phyloP scores from a whole-genome alignment of 306 rosid species.

The Cucurbita pepo region DNA sequence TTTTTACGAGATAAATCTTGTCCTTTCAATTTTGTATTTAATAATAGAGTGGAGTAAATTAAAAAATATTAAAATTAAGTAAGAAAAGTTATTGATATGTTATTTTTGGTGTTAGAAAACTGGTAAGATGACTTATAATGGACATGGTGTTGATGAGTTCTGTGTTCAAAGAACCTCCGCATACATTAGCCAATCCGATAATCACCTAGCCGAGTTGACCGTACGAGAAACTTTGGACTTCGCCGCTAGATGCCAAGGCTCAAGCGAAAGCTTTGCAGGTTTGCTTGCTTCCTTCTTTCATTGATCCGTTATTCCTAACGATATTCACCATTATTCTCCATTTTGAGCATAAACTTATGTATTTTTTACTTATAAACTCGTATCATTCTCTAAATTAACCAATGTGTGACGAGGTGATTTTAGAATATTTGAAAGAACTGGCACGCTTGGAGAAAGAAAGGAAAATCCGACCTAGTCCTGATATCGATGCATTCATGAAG shows the following conservation, averaged over 20 bases:
- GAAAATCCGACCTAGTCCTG: constrained; percentile 61
- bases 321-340: too few species aligned
- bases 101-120: constrained; percentile 21
- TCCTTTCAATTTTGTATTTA: too few species aligned
- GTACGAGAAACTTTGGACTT: constrained; percentile 86
- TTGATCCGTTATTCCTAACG: too few species aligned
- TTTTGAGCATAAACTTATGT: too few species aligned
- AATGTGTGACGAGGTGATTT: too few species aligned
- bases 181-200: constrained; percentile 80
- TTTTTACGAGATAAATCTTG: too few species aligned
- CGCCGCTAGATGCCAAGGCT: constrained; percentile 91
- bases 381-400: too few species aligned
- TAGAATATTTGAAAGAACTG: constrained; percentile 38
- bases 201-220: constrained; percentile 67
- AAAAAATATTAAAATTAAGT: too few species aligned
- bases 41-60: too few species aligned
- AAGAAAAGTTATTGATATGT: neutral
- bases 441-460: constrained; percentile 35
- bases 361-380: too few species aligned
- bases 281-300: neutral
- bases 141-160: constrained; percentile 41
- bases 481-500: constrained; percentile 87
- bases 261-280: constrained; percentile 67
- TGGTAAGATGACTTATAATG: constrained; percentile 68
- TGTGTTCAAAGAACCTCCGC: constrained; percentile 72